A percentile compares a stretch with the other conserved stretches of the same genome.
phyloP scores from a whole-genome alignment of 176 grass and related monocot genomes.

The Avena sativa region DNA sequence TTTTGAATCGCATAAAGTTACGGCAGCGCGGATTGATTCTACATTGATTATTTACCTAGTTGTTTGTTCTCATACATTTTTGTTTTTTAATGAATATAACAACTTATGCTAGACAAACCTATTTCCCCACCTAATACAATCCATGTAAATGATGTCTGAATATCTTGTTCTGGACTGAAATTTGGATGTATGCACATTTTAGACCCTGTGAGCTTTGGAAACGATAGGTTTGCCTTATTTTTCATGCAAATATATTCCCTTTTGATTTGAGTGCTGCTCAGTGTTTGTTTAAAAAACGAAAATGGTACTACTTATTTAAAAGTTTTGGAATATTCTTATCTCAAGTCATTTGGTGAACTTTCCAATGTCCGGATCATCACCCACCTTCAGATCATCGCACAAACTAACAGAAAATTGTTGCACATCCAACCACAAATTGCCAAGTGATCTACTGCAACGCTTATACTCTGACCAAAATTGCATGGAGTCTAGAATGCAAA shows the following conservation, averaged over 20 bases:
- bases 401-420: no score
- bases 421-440: no score
- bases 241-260: no score
- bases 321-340: no score
- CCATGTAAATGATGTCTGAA: not conserved
- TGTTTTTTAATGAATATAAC: not conserved
- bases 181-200: not conserved
- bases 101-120: constrained; percentile 9
- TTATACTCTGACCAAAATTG: no score
- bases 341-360: no score
- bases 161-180: constrained; percentile 20
- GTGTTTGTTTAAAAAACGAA: no score
- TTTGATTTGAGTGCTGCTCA: not conserved
- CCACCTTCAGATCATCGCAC: no score
- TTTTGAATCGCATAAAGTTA: constrained; percentile 47
- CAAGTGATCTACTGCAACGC: no score
- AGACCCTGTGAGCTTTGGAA: not conserved
- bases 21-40: not conserved
- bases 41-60: not conserved
- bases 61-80: not conserved
- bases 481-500: no score
- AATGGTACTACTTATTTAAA: no score
- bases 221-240: not conserved
- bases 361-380: no score
- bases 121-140: not conserved